Conservation (phyloP, 2,329 filamentous ascomycete genomes). For the Hypomyces rosellus region DNA sequence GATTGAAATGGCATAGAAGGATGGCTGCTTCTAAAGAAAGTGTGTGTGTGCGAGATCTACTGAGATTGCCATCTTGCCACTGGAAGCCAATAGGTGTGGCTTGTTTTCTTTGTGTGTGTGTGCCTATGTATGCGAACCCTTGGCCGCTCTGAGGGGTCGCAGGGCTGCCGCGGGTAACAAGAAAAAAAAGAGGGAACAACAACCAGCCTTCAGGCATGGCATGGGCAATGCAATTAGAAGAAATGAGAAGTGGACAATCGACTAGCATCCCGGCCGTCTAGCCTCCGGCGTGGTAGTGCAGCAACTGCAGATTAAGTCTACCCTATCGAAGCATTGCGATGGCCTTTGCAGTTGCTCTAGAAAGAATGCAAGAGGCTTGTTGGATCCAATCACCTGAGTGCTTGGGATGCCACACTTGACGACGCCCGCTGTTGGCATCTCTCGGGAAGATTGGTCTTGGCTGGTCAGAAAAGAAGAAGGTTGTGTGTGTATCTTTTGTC, state of each 20-base stretch:
- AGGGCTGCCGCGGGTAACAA: slow-evolving; percentile 7
- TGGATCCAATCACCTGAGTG: background rate
- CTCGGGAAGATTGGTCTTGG: too few relatives aligned
- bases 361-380: background rate
- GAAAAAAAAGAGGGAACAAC: background rate
- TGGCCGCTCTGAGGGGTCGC: background rate
- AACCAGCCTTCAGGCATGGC: too few relatives aligned
- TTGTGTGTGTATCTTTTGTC: background rate
- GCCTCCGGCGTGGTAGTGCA: background rate
- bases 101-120: too few relatives aligned
- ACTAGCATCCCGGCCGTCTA: background rate
- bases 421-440: background rate
- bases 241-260: background rate
- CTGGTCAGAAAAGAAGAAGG: too few relatives aligned
- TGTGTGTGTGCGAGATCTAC: background rate
- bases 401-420: background rate
- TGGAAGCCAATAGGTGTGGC: background rate
- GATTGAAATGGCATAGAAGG: background rate
- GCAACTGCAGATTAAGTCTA: background rate
- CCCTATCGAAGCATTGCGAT: background rate
- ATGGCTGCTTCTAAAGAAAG: background rate
- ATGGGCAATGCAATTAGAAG: background rate
- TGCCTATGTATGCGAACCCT: background rate
- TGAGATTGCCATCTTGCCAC: background rate
- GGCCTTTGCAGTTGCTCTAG: background rate